Conservation (phyloP, 108 stramenopile species). For the Pseudonitzschia delicatissima region DNA sequence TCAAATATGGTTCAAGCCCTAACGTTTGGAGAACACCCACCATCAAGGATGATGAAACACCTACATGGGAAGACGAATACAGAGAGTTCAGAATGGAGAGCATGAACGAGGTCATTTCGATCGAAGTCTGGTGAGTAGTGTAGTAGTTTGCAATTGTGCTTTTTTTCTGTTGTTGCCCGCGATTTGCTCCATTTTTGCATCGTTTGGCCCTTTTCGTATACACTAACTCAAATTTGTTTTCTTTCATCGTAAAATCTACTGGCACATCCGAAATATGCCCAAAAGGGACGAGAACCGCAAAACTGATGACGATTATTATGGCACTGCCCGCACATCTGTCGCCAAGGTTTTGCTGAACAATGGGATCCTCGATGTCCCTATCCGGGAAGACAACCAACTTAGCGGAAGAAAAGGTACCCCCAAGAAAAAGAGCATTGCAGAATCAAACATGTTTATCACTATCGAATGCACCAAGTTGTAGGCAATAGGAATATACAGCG, state of each 20-base stretch:
- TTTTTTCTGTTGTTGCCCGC: too few species aligned
- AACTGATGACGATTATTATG: conserved; percentile 6
- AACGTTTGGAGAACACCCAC: not conserved
- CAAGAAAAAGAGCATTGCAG: not conserved
- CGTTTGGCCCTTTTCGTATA: too few species aligned
- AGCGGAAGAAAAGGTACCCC: not conserved
- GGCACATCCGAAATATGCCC: too few species aligned
- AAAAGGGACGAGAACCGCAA: not conserved
- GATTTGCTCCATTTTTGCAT: too few species aligned
- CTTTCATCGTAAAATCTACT: too few species aligned
- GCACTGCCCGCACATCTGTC: not conserved
- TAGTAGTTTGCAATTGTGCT: too few species aligned
- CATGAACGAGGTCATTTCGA: conserved; percentile 4
- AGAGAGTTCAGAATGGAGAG: not conserved
- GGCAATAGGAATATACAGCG: too few species aligned
- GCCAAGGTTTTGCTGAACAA: conserved; percentile 6
- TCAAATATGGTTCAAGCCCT: conserved; percentile 1
- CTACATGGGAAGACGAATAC: not conserved
- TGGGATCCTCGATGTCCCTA: conserved; percentile 4
- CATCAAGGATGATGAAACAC: not conserved
- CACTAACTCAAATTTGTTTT: too few species aligned
- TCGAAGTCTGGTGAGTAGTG: conserved; percentile 1
- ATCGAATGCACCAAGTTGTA: not conserved
- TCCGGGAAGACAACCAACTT: not conserved
- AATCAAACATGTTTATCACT: not conserved